phyloP scores from a whole-genome alignment of 2,329 filamentous ascomycete species.

The Pestalotiopsis sp. region DNA sequence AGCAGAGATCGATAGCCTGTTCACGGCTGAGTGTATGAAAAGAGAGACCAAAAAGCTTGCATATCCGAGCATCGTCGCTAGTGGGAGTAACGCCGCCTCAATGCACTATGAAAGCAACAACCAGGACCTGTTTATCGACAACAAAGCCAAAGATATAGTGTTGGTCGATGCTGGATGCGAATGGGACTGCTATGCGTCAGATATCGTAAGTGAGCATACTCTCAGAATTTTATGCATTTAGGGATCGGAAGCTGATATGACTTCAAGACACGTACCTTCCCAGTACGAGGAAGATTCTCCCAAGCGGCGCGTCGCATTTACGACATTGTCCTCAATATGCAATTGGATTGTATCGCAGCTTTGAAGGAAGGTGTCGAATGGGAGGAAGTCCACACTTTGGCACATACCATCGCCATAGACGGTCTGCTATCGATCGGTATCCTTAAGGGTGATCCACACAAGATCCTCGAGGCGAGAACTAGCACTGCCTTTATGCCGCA shows the following conservation, averaged over 20 bases:
- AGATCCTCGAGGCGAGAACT: conserved; percentile 77
- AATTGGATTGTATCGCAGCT: conserved; percentile 72
- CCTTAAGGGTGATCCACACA: conserved; percentile 66
- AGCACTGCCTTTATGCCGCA: conserved; percentile 91
- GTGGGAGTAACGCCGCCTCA: conserved; percentile 78
- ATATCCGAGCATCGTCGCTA: conserved; percentile 84
- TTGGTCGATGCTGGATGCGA: conserved; percentile 84
- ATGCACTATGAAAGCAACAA: conserved; percentile 88
- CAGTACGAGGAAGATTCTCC: conserved; percentile 72
- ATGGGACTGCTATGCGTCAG: conserved; percentile 72
- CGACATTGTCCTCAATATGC: conserved; percentile 85
- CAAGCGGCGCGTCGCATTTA: conserved; percentile 75
- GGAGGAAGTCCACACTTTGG: conserved; percentile 79
- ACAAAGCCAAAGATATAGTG: conserved; percentile 72
- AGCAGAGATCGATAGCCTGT: conserved; percentile 79
- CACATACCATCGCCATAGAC: conserved; percentile 80
- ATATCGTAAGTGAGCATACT: conserved; percentile 52
- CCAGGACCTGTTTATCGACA: conserved; percentile 50
- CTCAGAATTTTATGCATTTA: not conserved
- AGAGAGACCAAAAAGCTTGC: conserved; percentile 80
- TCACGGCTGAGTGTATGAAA: conserved; percentile 75
- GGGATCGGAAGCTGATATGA: not conserved
- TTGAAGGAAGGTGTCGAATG: conserved; percentile 76
- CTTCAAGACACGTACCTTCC: conserved; percentile 78
- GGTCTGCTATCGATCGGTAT: conserved; percentile 79